phyloP scores from a whole-genome alignment of 108 stramenopile genomes.

The Cyclostephanos tholiformis region DNA sequence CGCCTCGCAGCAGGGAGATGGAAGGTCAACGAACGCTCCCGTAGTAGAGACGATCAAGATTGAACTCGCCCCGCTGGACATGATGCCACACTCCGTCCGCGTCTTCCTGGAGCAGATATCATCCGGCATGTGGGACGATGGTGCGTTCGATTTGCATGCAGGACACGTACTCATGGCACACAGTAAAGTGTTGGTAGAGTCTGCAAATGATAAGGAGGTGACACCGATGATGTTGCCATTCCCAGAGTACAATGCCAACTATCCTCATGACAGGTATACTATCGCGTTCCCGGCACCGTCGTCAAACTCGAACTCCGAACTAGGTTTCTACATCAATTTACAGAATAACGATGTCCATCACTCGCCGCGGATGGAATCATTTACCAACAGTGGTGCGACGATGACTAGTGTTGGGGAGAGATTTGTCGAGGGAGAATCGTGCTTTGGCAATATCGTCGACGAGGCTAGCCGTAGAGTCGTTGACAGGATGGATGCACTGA shows the following conservation, averaged over 20 bases:
- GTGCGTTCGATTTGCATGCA: conserved; percentile 64
- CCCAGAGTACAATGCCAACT: conserved; percentile 70
- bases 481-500: conserved; percentile 43
- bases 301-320: conserved; percentile 46
- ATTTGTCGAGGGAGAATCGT: conserved; percentile 89
- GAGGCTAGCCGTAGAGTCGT: conserved; percentile 46
- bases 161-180: conserved; percentile 70
- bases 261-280: conserved; percentile 74
- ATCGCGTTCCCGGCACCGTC: conserved; percentile 77
- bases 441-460: conserved; percentile 75
- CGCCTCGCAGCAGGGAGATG: neutral
- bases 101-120: conserved; percentile 76
- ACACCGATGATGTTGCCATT: conserved; percentile 51
- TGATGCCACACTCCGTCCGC: conserved; percentile 75
- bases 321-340: conserved; percentile 86
- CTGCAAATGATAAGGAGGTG: conserved; percentile 43
- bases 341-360: conserved; percentile 75
- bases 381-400: no score
- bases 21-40: neutral
- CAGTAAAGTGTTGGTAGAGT: conserved; percentile 16
- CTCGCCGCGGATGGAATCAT: conserved; percentile 52
- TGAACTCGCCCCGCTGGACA: conserved; percentile 60
- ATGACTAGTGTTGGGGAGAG: conserved; percentile 17
- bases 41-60: conserved; percentile 49
- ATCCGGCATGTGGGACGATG: conserved; percentile 67